phyloP scores from a whole-genome alignment of 2,329 filamentous ascomycete species.

The Exophiala oligosperma region DNA sequence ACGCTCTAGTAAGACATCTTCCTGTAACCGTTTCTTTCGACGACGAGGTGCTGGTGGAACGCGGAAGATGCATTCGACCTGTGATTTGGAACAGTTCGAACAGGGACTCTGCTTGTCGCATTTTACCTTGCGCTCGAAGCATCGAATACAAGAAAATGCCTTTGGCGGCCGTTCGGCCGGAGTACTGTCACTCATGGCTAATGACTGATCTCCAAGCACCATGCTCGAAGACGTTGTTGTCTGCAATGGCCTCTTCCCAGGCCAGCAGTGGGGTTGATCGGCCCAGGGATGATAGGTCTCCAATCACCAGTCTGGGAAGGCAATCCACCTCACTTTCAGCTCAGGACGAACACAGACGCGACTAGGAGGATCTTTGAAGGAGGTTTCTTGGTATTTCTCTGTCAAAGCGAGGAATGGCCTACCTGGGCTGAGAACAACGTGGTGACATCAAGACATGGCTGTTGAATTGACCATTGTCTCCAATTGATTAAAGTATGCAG shows the following conservation, averaged over 20 bases:
- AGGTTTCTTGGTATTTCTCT: too few relatives aligned
- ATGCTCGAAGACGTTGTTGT: too few relatives aligned
- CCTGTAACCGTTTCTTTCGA: slow-evolving; percentile 31
- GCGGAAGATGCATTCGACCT: slow-evolving; percentile 38
- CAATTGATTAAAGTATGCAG: not conserved
- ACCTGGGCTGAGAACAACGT: not conserved
- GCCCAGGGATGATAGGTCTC: too few relatives aligned
- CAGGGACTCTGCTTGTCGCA: slow-evolving; percentile 43
- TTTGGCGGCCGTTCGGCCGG: slow-evolving; percentile 13
- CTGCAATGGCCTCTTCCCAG: too few relatives aligned
- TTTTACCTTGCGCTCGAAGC: slow-evolving; percentile 42
- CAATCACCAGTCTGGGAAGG: too few relatives aligned
- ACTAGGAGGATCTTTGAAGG: too few relatives aligned
- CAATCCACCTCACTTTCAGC: too few relatives aligned
- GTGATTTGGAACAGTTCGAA: slow-evolving; percentile 46
- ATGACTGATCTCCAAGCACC: too few relatives aligned
- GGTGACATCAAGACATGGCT: not conserved
- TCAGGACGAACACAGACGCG: too few relatives aligned
- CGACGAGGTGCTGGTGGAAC: slow-evolving; percentile 30
- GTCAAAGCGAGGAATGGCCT: too few relatives aligned
- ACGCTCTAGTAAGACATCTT: slow-evolving; percentile 29
- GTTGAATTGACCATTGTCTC: not conserved
- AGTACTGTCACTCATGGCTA: not conserved
- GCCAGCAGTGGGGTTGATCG: too few relatives aligned
- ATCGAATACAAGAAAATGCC: slow-evolving; percentile 29